Percentiles rank a stretch among this genome's conserved stretches.
phyloP scores from a whole-genome alignment of 805 yeast species.

The Metschnikowia gelsemii region DNA sequence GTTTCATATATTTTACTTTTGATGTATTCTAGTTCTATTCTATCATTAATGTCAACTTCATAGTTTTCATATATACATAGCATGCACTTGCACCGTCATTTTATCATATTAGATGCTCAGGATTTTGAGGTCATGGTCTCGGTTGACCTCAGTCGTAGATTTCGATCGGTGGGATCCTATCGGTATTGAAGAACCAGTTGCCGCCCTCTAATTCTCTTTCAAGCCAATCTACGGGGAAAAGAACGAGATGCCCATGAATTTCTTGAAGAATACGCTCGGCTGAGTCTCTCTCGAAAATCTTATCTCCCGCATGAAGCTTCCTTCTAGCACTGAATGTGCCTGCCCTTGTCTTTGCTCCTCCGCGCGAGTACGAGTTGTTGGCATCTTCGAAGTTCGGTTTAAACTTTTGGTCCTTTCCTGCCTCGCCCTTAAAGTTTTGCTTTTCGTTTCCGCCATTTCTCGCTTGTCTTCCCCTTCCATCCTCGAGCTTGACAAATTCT shows the following conservation, averaged over 20 bases:
- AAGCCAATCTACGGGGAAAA: slow-evolving; percentile 94
- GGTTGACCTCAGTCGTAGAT: slow-evolving; percentile 55
- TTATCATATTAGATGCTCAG: too few species aligned
- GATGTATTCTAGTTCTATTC: too few species aligned
- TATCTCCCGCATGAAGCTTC: slow-evolving; percentile 40
- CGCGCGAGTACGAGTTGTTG: not conserved
- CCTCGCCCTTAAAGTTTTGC: slow-evolving; percentile 15
- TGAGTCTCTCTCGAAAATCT: slow-evolving; percentile 67
- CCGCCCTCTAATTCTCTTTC: slow-evolving; percentile 81
- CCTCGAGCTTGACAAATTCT: not conserved
- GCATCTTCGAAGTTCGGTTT: slow-evolving; percentile 1
- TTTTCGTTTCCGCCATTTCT: not conserved
- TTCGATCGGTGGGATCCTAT: slow-evolving; percentile 92
- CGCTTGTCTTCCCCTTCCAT: not conserved
- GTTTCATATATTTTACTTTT: too few species aligned
- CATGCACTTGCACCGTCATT: too few species aligned
- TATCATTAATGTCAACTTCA: too few species aligned
- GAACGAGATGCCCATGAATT: slow-evolving; percentile 81
- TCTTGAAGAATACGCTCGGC: slow-evolving; percentile 72
- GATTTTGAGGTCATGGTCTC: too few species aligned
- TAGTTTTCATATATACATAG: too few species aligned
- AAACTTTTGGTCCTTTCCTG: slow-evolving; percentile 4
- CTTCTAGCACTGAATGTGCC: slow-evolving; percentile 39
- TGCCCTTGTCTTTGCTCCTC: slow-evolving; percentile 31
- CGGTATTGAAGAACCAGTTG: slow-evolving; percentile 94